Evolutionary conservation across 2,329 filamentous ascomycete species (phyloP).

Genomic region (Achaetomium macrosporum): DNA sequence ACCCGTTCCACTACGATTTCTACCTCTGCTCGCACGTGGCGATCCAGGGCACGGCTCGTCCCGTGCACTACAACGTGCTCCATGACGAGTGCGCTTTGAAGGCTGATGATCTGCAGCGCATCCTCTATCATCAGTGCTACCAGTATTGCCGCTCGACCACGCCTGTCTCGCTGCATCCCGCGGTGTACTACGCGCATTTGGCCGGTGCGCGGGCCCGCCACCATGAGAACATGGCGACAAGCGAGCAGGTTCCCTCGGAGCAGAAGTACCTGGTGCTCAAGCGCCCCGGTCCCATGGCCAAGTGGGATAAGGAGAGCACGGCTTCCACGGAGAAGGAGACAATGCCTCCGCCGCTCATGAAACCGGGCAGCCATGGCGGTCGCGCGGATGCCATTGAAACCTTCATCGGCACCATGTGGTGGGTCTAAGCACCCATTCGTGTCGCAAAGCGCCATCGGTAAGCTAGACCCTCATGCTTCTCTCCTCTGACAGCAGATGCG

Average conservation of each 20-base stretch:
- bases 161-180: constrained; percentile 80
- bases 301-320: constrained; percentile 23
- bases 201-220: constrained; percentile 72
- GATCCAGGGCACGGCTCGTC: constrained; percentile 89
- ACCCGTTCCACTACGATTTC: constrained; percentile 87
- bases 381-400: constrained; percentile 19
- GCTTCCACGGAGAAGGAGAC: constrained; percentile 7
- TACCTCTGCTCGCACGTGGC: constrained; percentile 60
- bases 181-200: constrained; percentile 93
- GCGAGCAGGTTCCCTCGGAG: constrained; percentile 39
- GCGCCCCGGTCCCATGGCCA: constrained; percentile 36
- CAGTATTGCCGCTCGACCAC: constrained; percentile 90
- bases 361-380: constrained; percentile 24
- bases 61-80: constrained; percentile 87
- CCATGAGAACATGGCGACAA: constrained; percentile 55
- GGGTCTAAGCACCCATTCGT: constrained; percentile 27
- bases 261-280: constrained; percentile 37
- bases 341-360: constrained; percentile 27
- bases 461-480: no score
- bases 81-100: constrained; percentile 68
- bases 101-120: constrained; percentile 67
- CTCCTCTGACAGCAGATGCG: no score
- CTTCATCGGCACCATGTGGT: constrained; percentile 41
- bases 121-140: constrained; percentile 94
- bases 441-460: not conserved